Base-by-base conservation (phyloP, 2,329 filamentous ascomycete species). In the Penicillium sp. region DNA sequence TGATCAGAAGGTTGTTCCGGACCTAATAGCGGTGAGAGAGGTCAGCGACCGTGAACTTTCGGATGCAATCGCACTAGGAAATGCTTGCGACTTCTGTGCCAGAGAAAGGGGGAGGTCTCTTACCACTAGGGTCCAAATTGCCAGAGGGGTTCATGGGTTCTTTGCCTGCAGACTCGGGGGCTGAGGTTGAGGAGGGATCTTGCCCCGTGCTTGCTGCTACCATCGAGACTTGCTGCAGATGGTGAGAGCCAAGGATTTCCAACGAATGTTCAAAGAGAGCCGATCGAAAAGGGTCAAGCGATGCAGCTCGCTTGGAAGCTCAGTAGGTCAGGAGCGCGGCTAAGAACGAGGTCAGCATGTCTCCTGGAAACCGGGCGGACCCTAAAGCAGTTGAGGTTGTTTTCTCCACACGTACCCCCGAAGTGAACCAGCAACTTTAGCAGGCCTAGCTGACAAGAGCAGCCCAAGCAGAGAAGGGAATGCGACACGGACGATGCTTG, bases 81-180 rank as follows among this genome's bases (percentile, higher is more conserved):
- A 12, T n/a, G 14, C 28, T 35, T 49, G 45, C 45, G 45, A 34
- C 11, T 14, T 14, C 31, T 49, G 10, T 14, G 8, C 5, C 25
- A 41, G 22, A 42, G 11, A 28, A 31, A 28, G 45, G 53, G 54
- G 55, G 39, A 20, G 31, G 42, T 41, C 14, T 67, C 74, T 71
- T 67, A 76, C 75, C 58, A 47, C 49, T 62, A 54, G 69, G 60
- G 45, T 67, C 71, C 45, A 63, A 54, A 52, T 61, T 64, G 31
- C 65, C 64, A 55, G 73, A 64, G 63, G 73, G 57, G 67, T 71
- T 64, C 73, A 77, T 77, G 67, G 72, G 65, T 63, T 66, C 69
- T 67, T 73, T 67, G 68, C 67, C 67, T 58, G 63, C 62, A 53
- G 70, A 63, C 60, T 67, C 63, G 62, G 69, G 70, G 67, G 68